Conservation (phyloP, 495 filamentous ascomycete species). For the Penicillium paradoxum region DNA sequence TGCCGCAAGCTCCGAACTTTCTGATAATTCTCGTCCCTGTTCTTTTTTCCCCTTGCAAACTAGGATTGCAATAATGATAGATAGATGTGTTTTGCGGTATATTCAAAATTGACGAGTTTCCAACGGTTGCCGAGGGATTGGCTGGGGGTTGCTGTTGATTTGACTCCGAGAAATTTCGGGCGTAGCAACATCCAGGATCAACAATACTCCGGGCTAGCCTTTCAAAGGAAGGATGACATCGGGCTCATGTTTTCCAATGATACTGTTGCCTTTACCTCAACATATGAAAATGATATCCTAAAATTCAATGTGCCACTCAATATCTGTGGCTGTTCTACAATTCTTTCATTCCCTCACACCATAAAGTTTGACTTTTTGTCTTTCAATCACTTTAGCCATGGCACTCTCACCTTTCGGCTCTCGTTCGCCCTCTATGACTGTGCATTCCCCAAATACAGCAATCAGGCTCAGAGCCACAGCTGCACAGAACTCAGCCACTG, state of each 20-base stretch:
- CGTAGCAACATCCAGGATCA: constrained; percentile 23
- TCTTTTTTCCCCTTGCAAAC: background rate
- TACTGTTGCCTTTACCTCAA: background rate
- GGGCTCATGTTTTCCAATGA: background rate
- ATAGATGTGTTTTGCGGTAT: background rate
- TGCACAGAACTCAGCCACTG: constrained; percentile 25
- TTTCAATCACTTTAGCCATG: constrained; percentile 24
- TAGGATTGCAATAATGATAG: background rate
- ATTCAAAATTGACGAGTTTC: background rate
- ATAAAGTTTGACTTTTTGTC: background rate
- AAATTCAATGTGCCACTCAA: background rate
- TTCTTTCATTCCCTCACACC: background rate
- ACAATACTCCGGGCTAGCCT: constrained; percentile 30
- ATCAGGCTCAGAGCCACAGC: constrained; percentile 35
- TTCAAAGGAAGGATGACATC: background rate
- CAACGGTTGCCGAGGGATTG: constrained; percentile 1
- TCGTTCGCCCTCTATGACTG: constrained; percentile 28
- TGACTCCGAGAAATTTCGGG: constrained; percentile 32
- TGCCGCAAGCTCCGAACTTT: constrained; percentile 4
- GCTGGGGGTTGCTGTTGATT: constrained; percentile 6
- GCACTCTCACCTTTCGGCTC: constrained; percentile 41
- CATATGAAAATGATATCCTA: background rate
- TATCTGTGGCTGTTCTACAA: background rate
- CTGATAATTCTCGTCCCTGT: background rate
- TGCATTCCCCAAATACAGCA: constrained; percentile 31